Evolutionary conservation across 257 asterid genomes (phyloP), one percentile per base, ranked within the genome.

Genomic region (Salvia splendens): DNA sequence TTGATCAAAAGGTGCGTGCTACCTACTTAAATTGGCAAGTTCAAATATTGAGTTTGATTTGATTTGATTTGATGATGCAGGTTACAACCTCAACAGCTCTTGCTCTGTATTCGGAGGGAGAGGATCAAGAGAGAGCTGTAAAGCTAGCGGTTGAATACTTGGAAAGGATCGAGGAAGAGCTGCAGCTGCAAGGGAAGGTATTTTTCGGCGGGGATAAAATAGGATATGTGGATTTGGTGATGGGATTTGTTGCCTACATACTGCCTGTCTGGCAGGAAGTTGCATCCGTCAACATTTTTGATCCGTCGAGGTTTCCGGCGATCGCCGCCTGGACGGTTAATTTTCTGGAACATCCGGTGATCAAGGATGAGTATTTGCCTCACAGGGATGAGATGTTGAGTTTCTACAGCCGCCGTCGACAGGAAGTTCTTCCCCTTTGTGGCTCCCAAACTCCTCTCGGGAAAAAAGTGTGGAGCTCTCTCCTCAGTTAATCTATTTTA

Each of bases 141-240:
- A 75, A 69, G 24, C 16, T 56, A 56, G 16, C 80, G 40, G 61
- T 32, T 2, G 80, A 73, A 32, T 70, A 70, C 17, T 9, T 81
- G 72, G 83, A 79, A 52, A 69, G 72, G 51, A 5, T 81, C 0
- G 83, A 81, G 62, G 73, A 72, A 32, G 54, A 58, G 35, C 71
- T 73, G 0, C 41, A 63, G 30, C 30, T 24, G 30, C 30, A 24
- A 38, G 84, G 82, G 33, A 79, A 75, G 5, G 61, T 0, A 7
- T 82, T 56, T 60, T 82, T 84, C 59, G 89, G 85, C 47, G 87
- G 85, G 2, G 79, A 84, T 0, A 50, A 5, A 12, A 70, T 79
- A 9, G 87, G 89, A 3, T 75, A 54, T 54, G 30, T 73, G 40
- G 89, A 84, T n/a, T 42, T 84, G 0, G 53, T 61, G 1, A n/a